phyloP scores from a whole-genome alignment of 2,329 filamentous ascomycete genomes.

The Scedosporium apiospermum region DNA sequence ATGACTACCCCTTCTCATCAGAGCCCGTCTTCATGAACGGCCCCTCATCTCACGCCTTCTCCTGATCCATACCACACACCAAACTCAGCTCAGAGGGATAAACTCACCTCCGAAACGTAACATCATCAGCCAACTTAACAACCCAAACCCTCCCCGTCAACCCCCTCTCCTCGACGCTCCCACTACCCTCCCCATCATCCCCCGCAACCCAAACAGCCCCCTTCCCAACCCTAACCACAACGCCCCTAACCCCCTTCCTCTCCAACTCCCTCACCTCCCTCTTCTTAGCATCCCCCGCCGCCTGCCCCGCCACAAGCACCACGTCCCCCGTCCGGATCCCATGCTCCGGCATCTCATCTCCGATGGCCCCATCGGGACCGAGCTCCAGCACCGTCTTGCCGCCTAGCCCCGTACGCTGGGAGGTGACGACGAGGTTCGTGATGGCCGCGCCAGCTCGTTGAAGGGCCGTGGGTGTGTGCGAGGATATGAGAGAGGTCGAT shows the following conservation, averaged over 20 bases:
- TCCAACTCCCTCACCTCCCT: constrained; percentile 62
- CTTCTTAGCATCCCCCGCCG: constrained; percentile 62
- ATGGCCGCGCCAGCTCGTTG: constrained; percentile 72
- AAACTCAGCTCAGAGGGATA: not conserved
- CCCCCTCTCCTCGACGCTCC: constrained; percentile 23
- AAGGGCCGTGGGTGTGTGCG: constrained; percentile 58
- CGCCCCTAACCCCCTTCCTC: constrained; percentile 58
- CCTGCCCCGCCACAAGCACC: constrained; percentile 66
- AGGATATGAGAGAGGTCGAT: constrained; percentile 56
- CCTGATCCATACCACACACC: not conserved
- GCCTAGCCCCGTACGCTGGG: constrained; percentile 79
- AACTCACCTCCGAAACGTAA: constrained; percentile 48
- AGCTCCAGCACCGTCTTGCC: constrained; percentile 88
- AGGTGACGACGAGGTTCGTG: constrained; percentile 62
- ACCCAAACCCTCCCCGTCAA: constrained; percentile 47
- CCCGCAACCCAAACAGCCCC: constrained; percentile 56
- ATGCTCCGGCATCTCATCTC: constrained; percentile 58
- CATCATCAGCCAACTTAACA: constrained; percentile 59
- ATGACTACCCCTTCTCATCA: not conserved
- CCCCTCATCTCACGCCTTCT: not conserved
- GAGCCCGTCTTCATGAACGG: not conserved
- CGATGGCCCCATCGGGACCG: constrained; percentile 55
- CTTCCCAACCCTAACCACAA: constrained; percentile 56
- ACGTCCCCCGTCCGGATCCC: constrained; percentile 70
- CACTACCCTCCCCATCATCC: constrained; percentile 46